Evolutionary conservation across 2,329 filamentous ascomycete species (phyloP).

Genomic region (Delphinella strobiligena): DNA sequence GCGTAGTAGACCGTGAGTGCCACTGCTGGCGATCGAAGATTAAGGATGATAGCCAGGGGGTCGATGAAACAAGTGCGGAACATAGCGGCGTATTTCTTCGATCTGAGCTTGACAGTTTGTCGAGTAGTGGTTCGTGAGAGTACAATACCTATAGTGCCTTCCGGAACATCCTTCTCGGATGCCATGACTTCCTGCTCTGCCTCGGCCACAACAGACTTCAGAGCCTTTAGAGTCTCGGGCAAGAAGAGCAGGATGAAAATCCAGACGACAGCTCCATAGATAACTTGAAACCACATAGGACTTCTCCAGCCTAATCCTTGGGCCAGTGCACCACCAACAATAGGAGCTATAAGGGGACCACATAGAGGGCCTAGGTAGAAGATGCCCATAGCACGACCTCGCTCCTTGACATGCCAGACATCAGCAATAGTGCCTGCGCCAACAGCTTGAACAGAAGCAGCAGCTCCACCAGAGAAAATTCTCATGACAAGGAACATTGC

Average conservation of each 20-base stretch:
- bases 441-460: conserved; percentile 70
- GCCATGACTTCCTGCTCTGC: conserved; percentile 17
- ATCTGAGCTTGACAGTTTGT: conserved; percentile 47
- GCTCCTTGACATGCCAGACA: conserved; percentile 60
- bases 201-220: conserved; percentile 18
- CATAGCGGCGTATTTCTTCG: conserved; percentile 40
- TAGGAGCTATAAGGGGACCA: conserved; percentile 63
- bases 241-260: conserved; percentile 48
- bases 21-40: conserved; percentile 64
- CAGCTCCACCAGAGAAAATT: conserved; percentile 60
- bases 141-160: conserved; percentile 4
- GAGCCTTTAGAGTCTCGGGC: conserved; percentile 47
- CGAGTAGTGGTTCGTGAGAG: conserved; percentile 44
- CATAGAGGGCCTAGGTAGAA: conserved; percentile 72
- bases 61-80: conserved; percentile 56
- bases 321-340: conserved; percentile 63
- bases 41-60: conserved; percentile 57
- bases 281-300: conserved; percentile 65
- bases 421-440: conserved; percentile 76
- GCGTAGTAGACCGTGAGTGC: conserved; percentile 62
- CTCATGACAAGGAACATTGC: conserved; percentile 69
- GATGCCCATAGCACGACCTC: conserved; percentile 68
- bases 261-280: conserved; percentile 52
- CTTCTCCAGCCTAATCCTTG: conserved; percentile 60
- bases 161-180: conserved; percentile 14